Percentiles rank a stretch among this genome's conserved stretches.
phyloP scores from a whole-genome alignment of 768 basidiomycete species.

The Calocybe cyanea region DNA sequence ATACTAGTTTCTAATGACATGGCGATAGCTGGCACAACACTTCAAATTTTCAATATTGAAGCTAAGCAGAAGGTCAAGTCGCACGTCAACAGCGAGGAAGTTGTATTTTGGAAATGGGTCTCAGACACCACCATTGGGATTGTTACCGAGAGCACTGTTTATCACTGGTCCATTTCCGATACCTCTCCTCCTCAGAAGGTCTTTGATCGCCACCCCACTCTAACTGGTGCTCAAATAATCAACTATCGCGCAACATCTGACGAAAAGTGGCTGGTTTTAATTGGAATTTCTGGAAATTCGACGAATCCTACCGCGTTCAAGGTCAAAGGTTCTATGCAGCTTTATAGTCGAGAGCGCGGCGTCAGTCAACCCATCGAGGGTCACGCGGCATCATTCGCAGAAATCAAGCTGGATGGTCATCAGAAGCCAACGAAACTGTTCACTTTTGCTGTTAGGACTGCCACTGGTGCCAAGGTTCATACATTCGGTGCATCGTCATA shows the following conservation, averaged over 20 bases:
- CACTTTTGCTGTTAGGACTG: conserved; percentile 91
- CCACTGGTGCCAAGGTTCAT: conserved; percentile 92
- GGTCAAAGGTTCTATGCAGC: conserved; percentile 97
- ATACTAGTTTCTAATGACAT: conserved; percentile 12
- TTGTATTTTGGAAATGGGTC: conserved; percentile 99
- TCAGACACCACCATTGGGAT: conserved; percentile 88
- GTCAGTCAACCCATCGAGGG: conserved; percentile 99
- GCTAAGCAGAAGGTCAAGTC: conserved; percentile 98
- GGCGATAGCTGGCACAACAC: conserved; percentile 78
- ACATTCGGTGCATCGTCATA: neutral
- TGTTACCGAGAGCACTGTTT: conserved; percentile 91
- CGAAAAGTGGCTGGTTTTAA: conserved; percentile 95
- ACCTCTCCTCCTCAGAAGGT: conserved; percentile 85
- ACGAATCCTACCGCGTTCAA: conserved; percentile 96
- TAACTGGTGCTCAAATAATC: conserved; percentile 94
- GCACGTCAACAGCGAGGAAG: conserved; percentile 88
- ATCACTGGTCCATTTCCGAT: conserved; percentile 84
- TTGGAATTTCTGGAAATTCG: conserved; percentile 91
- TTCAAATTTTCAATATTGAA: conserved; percentile 98
- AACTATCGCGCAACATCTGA: conserved; percentile 93
- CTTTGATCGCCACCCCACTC: conserved; percentile 94
- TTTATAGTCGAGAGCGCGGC: conserved; percentile 88
- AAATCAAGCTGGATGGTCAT: conserved; percentile 87
- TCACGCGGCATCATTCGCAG: conserved; percentile 94
- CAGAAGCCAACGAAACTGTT: conserved; percentile 86